Base-by-base conservation (phyloP, 2,329 filamentous ascomycete genomes). In the Claviceps monticola region DNA sequence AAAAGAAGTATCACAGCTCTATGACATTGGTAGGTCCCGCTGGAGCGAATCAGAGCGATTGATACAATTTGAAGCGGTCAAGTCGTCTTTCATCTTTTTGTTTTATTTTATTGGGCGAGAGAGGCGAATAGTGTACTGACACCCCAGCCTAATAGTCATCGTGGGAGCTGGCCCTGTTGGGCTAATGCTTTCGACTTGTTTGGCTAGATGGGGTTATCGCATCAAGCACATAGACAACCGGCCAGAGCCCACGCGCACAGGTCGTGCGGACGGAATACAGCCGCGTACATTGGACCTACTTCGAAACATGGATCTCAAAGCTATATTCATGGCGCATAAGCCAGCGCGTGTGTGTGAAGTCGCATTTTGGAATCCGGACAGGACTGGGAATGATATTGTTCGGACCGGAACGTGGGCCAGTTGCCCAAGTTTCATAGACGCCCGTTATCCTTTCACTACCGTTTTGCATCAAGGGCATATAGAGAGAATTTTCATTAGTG, bases 221-320 rank as follows among this genome's bases (percentile, higher is more conserved):
- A 88, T 96, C 68, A 95, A 91, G 74, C 88, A 95, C 69, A 88
- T 95, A 63, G 90, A 95, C 70, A 95, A 94, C 69, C 79, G 89
- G 54, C 75, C 88, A 2, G 86, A 91, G 61, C 89, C 89, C 16
- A 95, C 89, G 13, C 63, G 80, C 2, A 95, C 88, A 19, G 89
- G 89, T 50, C 86, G 89, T 57, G 90, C 89, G 52, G 89, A 95
- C 68, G 89, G 88, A 56, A 94, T 96, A 53, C 89, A 95, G 70
- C 89, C 89, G 39, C 83, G 90, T 41, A 94, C 89, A 0, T 74
- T 94, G 23, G 89, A 95, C 60, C 78, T 95, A 16, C 74, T 95
- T 47, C 82, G 86, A 50, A 95, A 95, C 63, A 88, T 95, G 83
- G 88, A 87, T 1, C 72, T 95, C 53, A 95, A 95, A 71, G 80